Evolutionary conservation across 2,329 filamentous ascomycete species (phyloP).

Genomic region (Monosporascus ibericus): DNA sequence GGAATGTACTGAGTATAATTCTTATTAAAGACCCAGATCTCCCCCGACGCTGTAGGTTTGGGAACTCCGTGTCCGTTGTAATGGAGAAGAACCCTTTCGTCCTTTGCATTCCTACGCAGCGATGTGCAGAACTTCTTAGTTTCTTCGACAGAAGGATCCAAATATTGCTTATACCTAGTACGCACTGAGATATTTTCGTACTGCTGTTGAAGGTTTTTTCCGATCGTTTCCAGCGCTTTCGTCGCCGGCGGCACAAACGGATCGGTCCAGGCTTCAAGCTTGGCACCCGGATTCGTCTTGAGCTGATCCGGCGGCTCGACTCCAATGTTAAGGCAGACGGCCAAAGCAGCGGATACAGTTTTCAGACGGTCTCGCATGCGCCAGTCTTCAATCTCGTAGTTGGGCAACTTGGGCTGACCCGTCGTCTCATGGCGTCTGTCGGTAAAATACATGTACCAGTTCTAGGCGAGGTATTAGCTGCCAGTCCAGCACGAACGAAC

Average conservation of each 20-base stretch:
- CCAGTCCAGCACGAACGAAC: not conserved
- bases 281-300: conserved; percentile 88
- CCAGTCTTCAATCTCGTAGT: conserved; percentile 78
- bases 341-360: conserved; percentile 90
- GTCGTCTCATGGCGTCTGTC: conserved; percentile 96
- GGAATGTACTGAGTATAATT: conserved; percentile 99
- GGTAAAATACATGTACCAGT: conserved; percentile 99
- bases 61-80: conserved; percentile 98
- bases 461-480: conserved; percentile 45
- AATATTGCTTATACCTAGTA: conserved; percentile 94
- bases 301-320: conserved; percentile 96
- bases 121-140: conserved; percentile 95
- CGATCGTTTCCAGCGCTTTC: conserved; percentile 89
- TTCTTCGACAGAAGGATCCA: conserved; percentile 95
- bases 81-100: conserved; percentile 93
- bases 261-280: conserved; percentile 95
- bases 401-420: conserved; percentile 69
- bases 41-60: conserved; percentile 88
- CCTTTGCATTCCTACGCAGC: conserved; percentile 84
- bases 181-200: conserved; percentile 93
- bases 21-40: conserved; percentile 99
- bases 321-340: conserved; percentile 92
- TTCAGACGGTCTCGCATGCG: conserved; percentile 94
- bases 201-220: conserved; percentile 90
- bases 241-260: conserved; percentile 73